Percentiles rank a stretch among this genome's conserved stretches.
Conservation (phyloP, 768 basidiomycete genomes). For the Mycena capillaripes region DNA sequence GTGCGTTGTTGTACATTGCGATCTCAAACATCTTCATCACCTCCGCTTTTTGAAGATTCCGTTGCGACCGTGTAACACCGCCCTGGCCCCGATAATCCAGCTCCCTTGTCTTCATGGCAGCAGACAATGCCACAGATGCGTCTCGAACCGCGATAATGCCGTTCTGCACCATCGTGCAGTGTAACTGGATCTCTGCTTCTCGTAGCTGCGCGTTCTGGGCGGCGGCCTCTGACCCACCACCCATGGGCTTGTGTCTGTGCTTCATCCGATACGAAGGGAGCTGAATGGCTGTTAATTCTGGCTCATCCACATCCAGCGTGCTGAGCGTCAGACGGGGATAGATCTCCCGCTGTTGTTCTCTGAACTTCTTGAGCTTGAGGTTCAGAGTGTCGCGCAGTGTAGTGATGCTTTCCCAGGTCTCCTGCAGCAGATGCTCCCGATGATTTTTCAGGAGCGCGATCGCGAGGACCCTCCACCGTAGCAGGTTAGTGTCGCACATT, state of each 20-base stretch:
- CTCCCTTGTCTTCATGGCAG: conserved; percentile 18
- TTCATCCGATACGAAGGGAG: conserved; percentile 24
- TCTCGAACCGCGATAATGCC: conserved; percentile 15
- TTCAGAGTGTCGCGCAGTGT: conserved; percentile 9
- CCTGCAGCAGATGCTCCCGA: conserved; percentile 14
- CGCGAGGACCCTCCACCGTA: background rate
- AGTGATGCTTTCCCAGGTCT: conserved; percentile 12
- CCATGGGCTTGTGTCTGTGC: conserved; percentile 12
- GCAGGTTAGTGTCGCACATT: too few relatives aligned
- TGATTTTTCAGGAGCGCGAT: conserved; percentile 16
- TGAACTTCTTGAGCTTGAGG: conserved; percentile 14
- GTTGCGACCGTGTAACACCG: conserved; percentile 10
- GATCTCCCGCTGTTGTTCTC: conserved; percentile 8
- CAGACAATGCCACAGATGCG: conserved; percentile 22
- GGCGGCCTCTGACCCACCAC: too few relatives aligned
- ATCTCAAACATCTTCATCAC: conserved; percentile 24
- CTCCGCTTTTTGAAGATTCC: conserved; percentile 25
- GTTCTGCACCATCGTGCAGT: conserved; percentile 2
- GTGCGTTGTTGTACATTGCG: conserved; percentile 1
- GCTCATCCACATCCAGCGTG: conserved; percentile 27
- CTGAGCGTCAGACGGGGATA: conserved; percentile 26
- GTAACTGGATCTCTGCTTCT: conserved; percentile 15
- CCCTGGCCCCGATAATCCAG: background rate
- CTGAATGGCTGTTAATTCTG: conserved; percentile 26
- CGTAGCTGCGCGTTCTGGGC: background rate